Base-by-base conservation (phyloP, 805 yeast genomes). In the Teunomyces barrocoloradensis region DNA sequence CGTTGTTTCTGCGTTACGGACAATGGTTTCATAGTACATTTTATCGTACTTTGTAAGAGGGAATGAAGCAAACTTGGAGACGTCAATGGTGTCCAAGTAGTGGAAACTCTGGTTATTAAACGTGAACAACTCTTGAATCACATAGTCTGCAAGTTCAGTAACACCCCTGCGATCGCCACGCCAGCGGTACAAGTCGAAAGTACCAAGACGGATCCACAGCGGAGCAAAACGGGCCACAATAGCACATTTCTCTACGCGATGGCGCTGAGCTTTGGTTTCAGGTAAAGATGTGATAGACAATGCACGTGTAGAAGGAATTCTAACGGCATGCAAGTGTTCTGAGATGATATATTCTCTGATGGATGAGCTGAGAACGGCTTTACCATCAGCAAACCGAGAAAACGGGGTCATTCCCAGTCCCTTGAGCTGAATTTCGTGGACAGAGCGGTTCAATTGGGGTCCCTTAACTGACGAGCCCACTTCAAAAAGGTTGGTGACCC, bases 301-400 rank as follows among this genome's bases (percentile, higher is more conserved):
- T 0, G 96, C 96, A 45, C 98, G 73, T 0, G 97, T 85, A 0
- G 96, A 74, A 2, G 97, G 97, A 5, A 92, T 84, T 0, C 94
- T 91, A 21, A 94, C 78, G 2, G 88, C 85, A 60, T 86, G 65
- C 44, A 94, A 69, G 23, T 88, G 81, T 60, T 94, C 98, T 4
- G 94, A 84, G 1, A 87, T 85, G 42, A 92, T 74, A 50, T 87
- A 91, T 62, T 92, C 99, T 30, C 98, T 74, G 32, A 94, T 81
- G 41, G 95, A 84, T 2, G 97, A 89, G 51, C 97, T 69, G 28
- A 92, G 58, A 5, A 90, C 96, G 0, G 98, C 97, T 60, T 89
- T 89, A 3, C 99, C 99, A 67, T 92, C 99, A 0, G 97, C 98
- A 74, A 91, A 92, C 50, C 99, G 77, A 0, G 96, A 87, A 63